Base-by-base conservation (phyloP, 495 filamentous ascomycete genomes). In the Daldinia vernicosa region DNA sequence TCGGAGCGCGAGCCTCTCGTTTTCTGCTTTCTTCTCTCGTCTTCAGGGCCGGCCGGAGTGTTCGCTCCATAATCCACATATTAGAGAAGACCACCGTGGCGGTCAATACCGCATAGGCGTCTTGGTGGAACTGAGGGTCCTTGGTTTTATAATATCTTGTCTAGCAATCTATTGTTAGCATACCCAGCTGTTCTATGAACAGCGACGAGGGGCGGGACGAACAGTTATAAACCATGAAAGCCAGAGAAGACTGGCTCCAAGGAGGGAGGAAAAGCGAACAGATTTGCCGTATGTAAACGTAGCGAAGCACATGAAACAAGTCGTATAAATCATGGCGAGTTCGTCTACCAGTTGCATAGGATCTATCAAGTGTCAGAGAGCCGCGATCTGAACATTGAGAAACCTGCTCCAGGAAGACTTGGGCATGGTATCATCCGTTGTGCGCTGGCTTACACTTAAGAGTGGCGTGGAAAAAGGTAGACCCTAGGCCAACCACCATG, bases 341-440 rank as follows among this genome's bases (percentile, higher is more conserved):
- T 99, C 95, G 75, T 99, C 95, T 35, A 98, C 91, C 15, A 98
- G 88, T 76, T 99, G 95, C 95, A 97, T 97, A 1, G 94, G 93
- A 80, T 99, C 94, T 97, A 77, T 60, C 58, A 37, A 26, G 56
- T 28, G 57, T 73, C 43, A 76, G 73, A 22, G 65, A 33, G 47
- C 56, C 67, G 32, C 53, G 27, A 39, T 65, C 37, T 55, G 76
- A 30, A 47, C 14, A 63, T 54, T 2, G 37, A 32, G 43, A 37
- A 55, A 47, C 24, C 40, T 59, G 51, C 39, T 51, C 55, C 43
- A 63, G 52, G 32, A 12, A 37, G 35, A 47, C 22, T 39, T 51
- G 35, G 47, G 39, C 17, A 56, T 32, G 28, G 37, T 28, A 72
- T 76, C 17, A 74, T 70, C 40, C 58, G 37, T 27, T 43, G 15